Evolutionary conservation across 108 stramenopile genomes (phyloP).

Genomic region (Conticribra weissflogii): DNA sequence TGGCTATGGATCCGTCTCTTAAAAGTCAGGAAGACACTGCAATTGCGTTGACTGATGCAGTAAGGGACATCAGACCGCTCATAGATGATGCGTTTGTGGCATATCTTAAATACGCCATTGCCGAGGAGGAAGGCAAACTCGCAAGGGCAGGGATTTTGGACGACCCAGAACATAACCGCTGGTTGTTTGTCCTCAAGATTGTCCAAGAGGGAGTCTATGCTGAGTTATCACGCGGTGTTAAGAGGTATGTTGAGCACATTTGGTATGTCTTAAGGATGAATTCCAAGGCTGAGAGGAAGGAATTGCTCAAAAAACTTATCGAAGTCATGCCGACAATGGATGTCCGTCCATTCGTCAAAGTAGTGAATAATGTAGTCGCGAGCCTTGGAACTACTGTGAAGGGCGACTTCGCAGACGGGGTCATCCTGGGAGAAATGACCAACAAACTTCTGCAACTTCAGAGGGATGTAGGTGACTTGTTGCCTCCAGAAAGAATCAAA

Average conservation of each 20-base stretch:
- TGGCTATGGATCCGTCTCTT: conserved; percentile 88
- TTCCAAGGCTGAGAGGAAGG: conserved; percentile 68
- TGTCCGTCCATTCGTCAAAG: conserved; percentile 87
- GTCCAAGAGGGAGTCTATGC: conserved; percentile 89
- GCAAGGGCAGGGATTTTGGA: conserved; percentile 73
- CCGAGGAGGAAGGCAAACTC: conserved; percentile 83
- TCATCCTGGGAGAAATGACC: conserved; percentile 76
- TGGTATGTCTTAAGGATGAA: conserved; percentile 85
- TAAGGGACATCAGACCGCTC: conserved; percentile 85
- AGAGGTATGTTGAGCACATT: conserved; percentile 83
- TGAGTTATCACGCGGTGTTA: conserved; percentile 73
- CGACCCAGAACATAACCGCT: conserved; percentile 86
- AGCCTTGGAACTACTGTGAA: conserved; percentile 74
- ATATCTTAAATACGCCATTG: conserved; percentile 89
- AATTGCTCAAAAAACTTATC: conserved; percentile 68
- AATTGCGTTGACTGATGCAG: conserved; percentile 80
- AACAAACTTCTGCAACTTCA: conserved; percentile 82
- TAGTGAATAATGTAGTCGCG: conserved; percentile 85
- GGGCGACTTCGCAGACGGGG: conserved; percentile 71
- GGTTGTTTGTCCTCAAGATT: conserved; percentile 86
- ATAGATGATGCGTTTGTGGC: conserved; percentile 87
- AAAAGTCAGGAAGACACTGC: conserved; percentile 84
- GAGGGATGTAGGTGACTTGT: conserved; percentile 77
- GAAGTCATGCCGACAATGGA: conserved; percentile 89
- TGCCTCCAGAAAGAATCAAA: conserved; percentile 83